Percentiles rank a stretch among this genome's conserved stretches.
Conservation (phyloP, 1,139 yeast species). For the Kodamaea ohmeri region DNA sequence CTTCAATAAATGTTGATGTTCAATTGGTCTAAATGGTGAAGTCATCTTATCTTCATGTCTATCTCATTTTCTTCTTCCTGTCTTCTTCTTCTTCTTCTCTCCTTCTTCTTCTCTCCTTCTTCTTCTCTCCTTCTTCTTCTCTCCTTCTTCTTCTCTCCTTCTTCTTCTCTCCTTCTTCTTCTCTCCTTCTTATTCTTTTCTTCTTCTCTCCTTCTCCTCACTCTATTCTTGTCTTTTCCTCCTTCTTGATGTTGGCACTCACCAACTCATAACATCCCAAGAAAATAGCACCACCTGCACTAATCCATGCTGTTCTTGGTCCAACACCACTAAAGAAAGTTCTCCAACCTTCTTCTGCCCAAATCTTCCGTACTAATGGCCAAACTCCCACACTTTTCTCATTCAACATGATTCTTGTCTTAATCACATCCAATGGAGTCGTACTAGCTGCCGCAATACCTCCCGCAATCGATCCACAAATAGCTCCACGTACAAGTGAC, state of each 20-base stretch:
- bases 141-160: not conserved
- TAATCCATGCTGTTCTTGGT: conserved; percentile 95
- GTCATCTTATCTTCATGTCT: not conserved
- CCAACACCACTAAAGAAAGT: conserved; percentile 84
- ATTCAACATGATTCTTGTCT: conserved; percentile 85
- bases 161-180: not conserved
- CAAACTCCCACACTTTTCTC: conserved; percentile 47
- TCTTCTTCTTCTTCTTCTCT: not conserved
- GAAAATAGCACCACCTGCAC: conserved; percentile 97
- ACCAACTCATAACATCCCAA: conserved; percentile 89
- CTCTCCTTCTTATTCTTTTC: not conserved
- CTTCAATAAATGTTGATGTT: too few relatives aligned
- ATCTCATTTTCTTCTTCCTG: not conserved
- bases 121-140: not conserved
- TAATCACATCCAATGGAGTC: conserved; percentile 89
- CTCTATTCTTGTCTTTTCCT: not conserved
- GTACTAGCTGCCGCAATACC: conserved; percentile 92
- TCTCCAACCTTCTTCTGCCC: conserved; percentile 60
- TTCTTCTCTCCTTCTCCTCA: not conserved
- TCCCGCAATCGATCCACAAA: conserved; percentile 94
- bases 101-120: not conserved
- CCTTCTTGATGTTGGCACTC: conserved; percentile 21
- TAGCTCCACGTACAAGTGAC: conserved; percentile 75
- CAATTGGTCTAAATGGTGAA: too few relatives aligned
- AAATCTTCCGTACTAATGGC: conserved; percentile 45